phyloP scores from a whole-genome alignment of 257 asterid species.

The Eustoma russellianum region DNA sequence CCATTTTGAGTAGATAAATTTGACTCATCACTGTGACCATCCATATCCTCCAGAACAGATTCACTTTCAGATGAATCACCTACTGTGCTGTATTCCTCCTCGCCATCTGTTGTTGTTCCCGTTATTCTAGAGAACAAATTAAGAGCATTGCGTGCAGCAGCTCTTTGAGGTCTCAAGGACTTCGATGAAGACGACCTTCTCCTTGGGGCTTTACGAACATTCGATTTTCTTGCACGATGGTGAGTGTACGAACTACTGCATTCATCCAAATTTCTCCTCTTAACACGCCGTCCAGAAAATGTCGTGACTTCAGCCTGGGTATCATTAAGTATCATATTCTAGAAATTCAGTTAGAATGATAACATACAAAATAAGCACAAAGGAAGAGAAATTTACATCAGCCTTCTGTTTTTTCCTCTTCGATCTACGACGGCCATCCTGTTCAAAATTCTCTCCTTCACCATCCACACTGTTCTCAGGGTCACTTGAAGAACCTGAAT shows the following conservation, averaged over 20 bases:
- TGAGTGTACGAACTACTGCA: conserved; percentile 34
- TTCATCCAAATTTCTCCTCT: conserved; percentile 73
- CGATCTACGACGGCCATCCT: conserved; percentile 50
- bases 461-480: conserved; percentile 55
- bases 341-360: neutral
- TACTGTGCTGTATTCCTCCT: conserved; percentile 44
- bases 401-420: conserved; percentile 73
- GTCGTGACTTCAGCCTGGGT: conserved; percentile 71
- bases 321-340: conserved; percentile 6
- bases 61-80: conserved; percentile 64
- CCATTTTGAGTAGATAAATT: conserved; percentile 50
- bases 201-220: conserved; percentile 42
- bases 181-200: conserved; percentile 43
- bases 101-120: conserved; percentile 67
- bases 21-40: conserved; percentile 66
- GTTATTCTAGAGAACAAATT: conserved; percentile 79
- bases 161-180: conserved; percentile 77
- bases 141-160: conserved; percentile 98
- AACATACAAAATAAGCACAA: neutral
- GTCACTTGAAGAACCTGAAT: conserved; percentile 45
- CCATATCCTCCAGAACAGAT: conserved; percentile 57
- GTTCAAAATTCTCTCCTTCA: conserved; percentile 43
- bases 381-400: conserved; percentile 21
- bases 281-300: conserved; percentile 92
- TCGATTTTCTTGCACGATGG: conserved; percentile 44